A percentile compares a stretch with the other conserved stretches of the same genome.
These are phyloP conservation scores for Cryptococcus wingfieldii DNA, from an alignment of 1,284 basidiomycete species.

Conservation along the genomic window DNA sequence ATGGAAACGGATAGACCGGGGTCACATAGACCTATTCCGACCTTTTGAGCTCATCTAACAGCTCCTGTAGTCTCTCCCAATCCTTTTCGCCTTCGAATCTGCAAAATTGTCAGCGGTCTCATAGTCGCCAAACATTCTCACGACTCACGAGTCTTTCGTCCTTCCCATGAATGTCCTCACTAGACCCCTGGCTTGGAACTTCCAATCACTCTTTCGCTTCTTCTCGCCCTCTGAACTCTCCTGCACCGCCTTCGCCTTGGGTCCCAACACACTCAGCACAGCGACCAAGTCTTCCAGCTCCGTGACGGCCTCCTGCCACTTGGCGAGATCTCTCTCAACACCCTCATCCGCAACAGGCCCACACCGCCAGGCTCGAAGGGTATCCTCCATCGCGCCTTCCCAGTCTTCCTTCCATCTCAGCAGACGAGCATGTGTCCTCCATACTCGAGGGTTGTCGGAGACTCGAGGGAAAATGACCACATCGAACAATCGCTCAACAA, in stretches of 20 bases:
- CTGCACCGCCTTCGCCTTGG: conserved; percentile 51
- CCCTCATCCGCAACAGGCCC: conserved; percentile 63
- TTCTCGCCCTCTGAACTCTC: conserved; percentile 27
- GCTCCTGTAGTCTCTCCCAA: conserved; percentile 64
- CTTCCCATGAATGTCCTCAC: conserved; percentile 80
- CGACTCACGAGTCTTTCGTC: conserved; percentile 49
- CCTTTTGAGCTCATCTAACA: conserved; percentile 50
- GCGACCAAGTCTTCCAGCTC: conserved; percentile 81
- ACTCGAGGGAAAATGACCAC: conserved; percentile 71
- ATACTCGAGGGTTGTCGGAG: conserved; percentile 66
- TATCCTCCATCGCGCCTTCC: conserved; percentile 72
- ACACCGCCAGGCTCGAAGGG: conserved; percentile 76
- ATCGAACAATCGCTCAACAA: conserved; percentile 68
- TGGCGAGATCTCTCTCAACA: conserved; percentile 60
- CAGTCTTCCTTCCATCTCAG: conserved; percentile 66
- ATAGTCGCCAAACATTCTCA: background rate
- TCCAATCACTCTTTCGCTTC: conserved; percentile 60
- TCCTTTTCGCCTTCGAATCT: conserved; percentile 80
- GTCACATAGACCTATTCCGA: conserved; percentile 11
- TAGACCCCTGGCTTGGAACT: conserved; percentile 78
- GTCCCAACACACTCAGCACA: conserved; percentile 74
- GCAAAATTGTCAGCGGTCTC: background rate
- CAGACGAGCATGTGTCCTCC: conserved; percentile 73
- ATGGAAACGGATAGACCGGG: background rate
- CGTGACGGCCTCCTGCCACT: conserved; percentile 67